These are phyloP conservation scores for Postia placenta DNA, from an alignment of 768 basidiomycete species.

Conservation along the genomic window DNA sequence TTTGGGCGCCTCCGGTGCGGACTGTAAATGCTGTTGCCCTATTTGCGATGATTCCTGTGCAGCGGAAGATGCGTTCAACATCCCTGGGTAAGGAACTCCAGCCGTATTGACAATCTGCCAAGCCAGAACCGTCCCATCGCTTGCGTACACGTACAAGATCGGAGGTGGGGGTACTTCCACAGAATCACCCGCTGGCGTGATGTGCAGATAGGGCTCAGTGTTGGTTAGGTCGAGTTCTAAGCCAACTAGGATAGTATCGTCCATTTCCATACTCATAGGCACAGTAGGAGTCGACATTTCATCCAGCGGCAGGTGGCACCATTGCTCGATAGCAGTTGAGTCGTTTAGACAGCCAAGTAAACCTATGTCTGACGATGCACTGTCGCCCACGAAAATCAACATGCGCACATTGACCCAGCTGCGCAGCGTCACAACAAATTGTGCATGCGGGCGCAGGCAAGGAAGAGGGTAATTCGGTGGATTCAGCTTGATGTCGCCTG, in stretches of 20 bases:
- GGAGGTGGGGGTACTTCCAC: slow-evolving; percentile 46
- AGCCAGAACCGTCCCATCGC: slow-evolving; percentile 70
- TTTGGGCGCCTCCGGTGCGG: slow-evolving; percentile 6
- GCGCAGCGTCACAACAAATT: slow-evolving; percentile 32
- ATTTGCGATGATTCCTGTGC: no score
- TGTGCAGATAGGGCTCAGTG: slow-evolving; percentile 29
- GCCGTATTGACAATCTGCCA: slow-evolving; percentile 64
- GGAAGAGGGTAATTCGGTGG: slow-evolving; percentile 39
- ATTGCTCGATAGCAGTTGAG: slow-evolving; percentile 25
- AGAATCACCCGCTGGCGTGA: slow-evolving; percentile 35
- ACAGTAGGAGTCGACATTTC: slow-evolving; percentile 50
- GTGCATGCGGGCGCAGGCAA: slow-evolving; percentile 39
- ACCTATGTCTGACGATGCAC: slow-evolving; percentile 46
- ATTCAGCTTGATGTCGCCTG: slow-evolving; percentile 32
- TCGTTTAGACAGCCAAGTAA: slow-evolving; percentile 30
- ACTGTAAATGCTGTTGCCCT: no score
- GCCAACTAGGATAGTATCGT: slow-evolving; percentile 64
- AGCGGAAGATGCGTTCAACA: slow-evolving; percentile 31
- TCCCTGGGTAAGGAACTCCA: slow-evolving; percentile 47
- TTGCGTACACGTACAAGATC: slow-evolving; percentile 68
- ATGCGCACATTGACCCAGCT: slow-evolving; percentile 40
- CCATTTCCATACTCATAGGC: slow-evolving; percentile 61
- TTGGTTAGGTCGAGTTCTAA: slow-evolving; percentile 64
- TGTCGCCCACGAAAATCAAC: slow-evolving; percentile 42
- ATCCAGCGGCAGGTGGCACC: slow-evolving; percentile 41